A percentile compares a stretch with the other conserved stretches of the same genome.
Conservation (phyloP, 768 basidiomycete genomes). For the Hypholoma sublateritium region DNA sequence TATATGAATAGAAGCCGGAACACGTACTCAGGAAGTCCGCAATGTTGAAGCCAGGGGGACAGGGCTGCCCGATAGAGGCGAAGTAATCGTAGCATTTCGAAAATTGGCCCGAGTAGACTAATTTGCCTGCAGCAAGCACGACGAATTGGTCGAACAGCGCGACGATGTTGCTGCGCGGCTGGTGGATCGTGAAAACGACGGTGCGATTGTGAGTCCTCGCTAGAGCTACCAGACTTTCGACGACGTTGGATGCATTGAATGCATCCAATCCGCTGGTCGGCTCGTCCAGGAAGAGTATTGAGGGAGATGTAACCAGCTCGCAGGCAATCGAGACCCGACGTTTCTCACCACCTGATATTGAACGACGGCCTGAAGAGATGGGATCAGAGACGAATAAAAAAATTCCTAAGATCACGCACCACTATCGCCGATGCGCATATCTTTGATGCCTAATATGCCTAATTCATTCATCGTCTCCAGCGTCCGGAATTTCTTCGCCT, state of each 20-base stretch:
- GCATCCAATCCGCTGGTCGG: conserved; percentile 96
- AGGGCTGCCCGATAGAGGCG: conserved; percentile 71
- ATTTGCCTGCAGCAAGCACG: conserved; percentile 78
- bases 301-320: conserved; percentile 95
- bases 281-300: conserved; percentile 94
- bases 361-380: conserved; percentile 62
- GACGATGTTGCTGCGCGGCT: conserved; percentile 97
- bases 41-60: conserved; percentile 94
- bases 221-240: conserved; percentile 84
- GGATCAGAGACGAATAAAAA: conserved; percentile 1
- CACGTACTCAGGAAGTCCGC: conserved; percentile 92
- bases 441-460: conserved; percentile 89
- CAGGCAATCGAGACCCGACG: conserved; percentile 96
- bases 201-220: conserved; percentile 91
- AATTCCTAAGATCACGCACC: conserved; percentile 45
- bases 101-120: conserved; percentile 83
- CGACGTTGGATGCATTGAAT: conserved; percentile 93
- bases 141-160: conserved; percentile 92
- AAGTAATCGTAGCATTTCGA: conserved; percentile 80
- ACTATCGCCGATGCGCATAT: conserved; percentile 84
- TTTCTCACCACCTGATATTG: conserved; percentile 98
- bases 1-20: background rate
- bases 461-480: conserved; percentile 96
- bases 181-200: conserved; percentile 97
- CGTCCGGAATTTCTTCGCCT: conserved; percentile 93